phyloP scores from a whole-genome alignment of 1,284 basidiomycete species.

The Apiotrichum domesticum region DNA sequence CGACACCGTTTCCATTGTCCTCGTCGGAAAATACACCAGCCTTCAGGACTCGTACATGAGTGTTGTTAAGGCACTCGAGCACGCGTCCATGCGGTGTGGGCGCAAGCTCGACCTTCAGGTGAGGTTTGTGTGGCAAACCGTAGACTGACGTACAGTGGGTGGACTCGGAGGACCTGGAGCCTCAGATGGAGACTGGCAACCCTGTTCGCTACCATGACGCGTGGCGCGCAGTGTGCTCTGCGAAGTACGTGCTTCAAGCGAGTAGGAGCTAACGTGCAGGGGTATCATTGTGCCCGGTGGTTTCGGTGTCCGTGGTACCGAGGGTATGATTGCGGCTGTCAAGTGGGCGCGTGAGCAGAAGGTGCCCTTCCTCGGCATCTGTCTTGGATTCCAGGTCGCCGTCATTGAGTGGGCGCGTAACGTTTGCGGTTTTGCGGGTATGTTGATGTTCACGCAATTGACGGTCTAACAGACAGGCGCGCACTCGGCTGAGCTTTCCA shows the following conservation, averaged over 20 bases:
- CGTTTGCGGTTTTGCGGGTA: slow-evolving; percentile 68
- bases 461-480: slow-evolving; percentile 56
- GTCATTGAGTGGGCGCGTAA: slow-evolving; percentile 92
- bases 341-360: slow-evolving; percentile 95
- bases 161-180: slow-evolving; percentile 89
- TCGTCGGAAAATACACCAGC: slow-evolving; percentile 97
- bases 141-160: slow-evolving; percentile 65
- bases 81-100: slow-evolving; percentile 87
- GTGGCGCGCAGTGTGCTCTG: slow-evolving; percentile 86
- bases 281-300: slow-evolving; percentile 95
- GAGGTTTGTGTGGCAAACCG: slow-evolving; percentile 52
- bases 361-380: slow-evolving; percentile 92
- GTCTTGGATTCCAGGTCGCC: slow-evolving; percentile 95
- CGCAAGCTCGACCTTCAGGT: slow-evolving; percentile 68
- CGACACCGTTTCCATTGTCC: slow-evolving; percentile 81
- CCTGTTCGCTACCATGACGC: slow-evolving; percentile 94
- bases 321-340: slow-evolving; percentile 96
- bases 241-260: slow-evolving; percentile 59
- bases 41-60: slow-evolving; percentile 99
- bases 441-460: slow-evolving; percentile 17
- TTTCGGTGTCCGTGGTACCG: slow-evolving; percentile 87
- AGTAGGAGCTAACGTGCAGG: background rate
- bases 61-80: slow-evolving; percentile 93
- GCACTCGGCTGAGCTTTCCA: slow-evolving; percentile 78
- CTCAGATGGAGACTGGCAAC: slow-evolving; percentile 65